Evolutionary conservation across 257 asterid genomes (phyloP).

Genomic region (Cinchona pubescens): DNA sequence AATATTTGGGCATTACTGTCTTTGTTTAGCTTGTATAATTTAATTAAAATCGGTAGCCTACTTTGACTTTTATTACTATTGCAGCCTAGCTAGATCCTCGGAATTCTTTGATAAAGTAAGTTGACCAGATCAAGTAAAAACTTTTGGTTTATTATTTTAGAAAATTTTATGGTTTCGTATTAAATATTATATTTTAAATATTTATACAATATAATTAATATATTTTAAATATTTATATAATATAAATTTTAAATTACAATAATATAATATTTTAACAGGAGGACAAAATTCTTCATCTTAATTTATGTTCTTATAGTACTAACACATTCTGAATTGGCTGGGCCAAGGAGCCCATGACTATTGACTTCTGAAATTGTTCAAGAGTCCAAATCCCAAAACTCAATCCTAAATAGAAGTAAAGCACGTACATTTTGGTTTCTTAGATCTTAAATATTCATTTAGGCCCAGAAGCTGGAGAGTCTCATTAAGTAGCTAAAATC

Average conservation of each 20-base stretch:
- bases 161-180: too few relatives aligned
- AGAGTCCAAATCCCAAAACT: background rate
- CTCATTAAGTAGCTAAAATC: too few relatives aligned
- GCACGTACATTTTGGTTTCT: too few relatives aligned
- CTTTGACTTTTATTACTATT: constrained; percentile 13
- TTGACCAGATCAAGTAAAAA: background rate
- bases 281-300: too few relatives aligned
- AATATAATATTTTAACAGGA: too few relatives aligned
- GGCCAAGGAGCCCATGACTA: background rate
- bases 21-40: background rate
- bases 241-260: too few relatives aligned
- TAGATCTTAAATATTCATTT: too few relatives aligned
- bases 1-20: constrained; percentile 16
- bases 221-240: too few relatives aligned
- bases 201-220: too few relatives aligned
- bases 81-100: constrained; percentile 24
- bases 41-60: constrained; percentile 2
- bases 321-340: background rate
- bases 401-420: too few relatives aligned
- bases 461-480: background rate
- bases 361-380: background rate
- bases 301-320: background rate
- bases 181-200: too few relatives aligned
- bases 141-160: background rate
- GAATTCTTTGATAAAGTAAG: background rate